These are phyloP conservation scores for Calonectria ilicicola DNA, from an alignment of 2,329 filamentous ascomycete genomes.

Conservation along the genomic window DNA sequence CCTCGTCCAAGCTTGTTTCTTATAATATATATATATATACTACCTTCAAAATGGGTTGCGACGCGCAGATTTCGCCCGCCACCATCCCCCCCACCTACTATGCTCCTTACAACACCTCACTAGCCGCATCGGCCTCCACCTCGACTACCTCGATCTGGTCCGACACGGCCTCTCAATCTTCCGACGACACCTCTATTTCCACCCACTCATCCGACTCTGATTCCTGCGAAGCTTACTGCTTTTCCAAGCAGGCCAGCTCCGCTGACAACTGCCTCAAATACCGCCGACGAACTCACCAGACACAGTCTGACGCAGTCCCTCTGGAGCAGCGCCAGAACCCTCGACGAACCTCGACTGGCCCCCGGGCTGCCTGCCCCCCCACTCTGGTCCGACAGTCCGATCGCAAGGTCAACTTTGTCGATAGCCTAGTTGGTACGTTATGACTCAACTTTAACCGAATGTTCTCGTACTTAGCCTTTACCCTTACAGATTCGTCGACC, in stretches of 20 bases:
- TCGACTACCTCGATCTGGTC: conserved; percentile 85
- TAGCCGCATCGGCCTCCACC: conserved; percentile 81
- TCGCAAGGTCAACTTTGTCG: conserved; percentile 94
- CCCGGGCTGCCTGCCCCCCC: conserved; percentile 74
- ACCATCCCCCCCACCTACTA: conserved; percentile 59
- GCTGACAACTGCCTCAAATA: conserved; percentile 39
- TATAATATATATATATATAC: conserved; percentile 39
- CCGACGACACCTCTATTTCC: conserved; percentile 75
- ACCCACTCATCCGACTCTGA: conserved; percentile 69
- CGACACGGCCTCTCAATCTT: conserved; percentile 75
- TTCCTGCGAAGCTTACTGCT: conserved; percentile 58
- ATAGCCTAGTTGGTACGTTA: conserved; percentile 95
- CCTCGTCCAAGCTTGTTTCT: conserved; percentile 44
- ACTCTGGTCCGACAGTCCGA: conserved; percentile 87
- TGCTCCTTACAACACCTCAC: conserved; percentile 75
- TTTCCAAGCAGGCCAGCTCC: conserved; percentile 41
- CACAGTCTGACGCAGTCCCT: conserved; percentile 61
- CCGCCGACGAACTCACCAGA: conserved; percentile 40
- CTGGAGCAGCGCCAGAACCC: conserved; percentile 74
- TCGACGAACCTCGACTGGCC: conserved; percentile 66
- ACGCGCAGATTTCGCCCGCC: conserved; percentile 65
- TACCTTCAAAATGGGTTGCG: conserved; percentile 69
- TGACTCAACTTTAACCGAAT: conserved; percentile 35
- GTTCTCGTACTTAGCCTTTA: conserved; percentile 49
- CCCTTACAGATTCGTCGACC: conserved; percentile 85